Evolutionary conservation across 2,329 filamentous ascomycete species (phyloP), one percentile per base, ranked within the genome.

Genomic region (Xylaria sp.): DNA sequence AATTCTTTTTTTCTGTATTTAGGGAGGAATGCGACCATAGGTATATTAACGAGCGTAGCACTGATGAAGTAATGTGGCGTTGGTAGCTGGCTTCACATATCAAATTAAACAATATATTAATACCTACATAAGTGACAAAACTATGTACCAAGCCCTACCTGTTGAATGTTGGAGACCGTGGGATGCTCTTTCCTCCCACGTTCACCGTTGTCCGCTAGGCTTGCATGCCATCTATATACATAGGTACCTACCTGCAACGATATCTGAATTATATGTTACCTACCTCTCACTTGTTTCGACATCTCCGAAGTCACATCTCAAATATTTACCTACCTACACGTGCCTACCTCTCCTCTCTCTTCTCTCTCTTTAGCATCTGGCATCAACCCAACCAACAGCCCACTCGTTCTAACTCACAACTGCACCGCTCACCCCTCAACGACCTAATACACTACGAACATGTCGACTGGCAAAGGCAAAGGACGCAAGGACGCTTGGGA

Each of bases 11-110:
- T 25, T 34, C 10, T 46, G 59, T 60, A 13, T 44, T 28, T 12
- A 39, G 37, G 39, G 15, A 39, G n/a, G 31, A 59, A 25, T 44
- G 31, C 15, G 52, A 28, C 15, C 39, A 65, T 62, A 59, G 50
- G 44, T 54, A 52, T 57, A 31, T 9, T 51, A 31, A 57, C 28
- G 34, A 62, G 62, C 64, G 64, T 60, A 70, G 63, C 61, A 50
- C 65, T 55, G 37, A 67, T 63, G 62, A 69, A 65, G 46, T 56
- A 61, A 72, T 54, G 65, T 67, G 67, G 58, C 50, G 60, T 66
- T 65, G 57, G 63, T 50, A 60, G 52, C 18, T 63, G 31, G 48
- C 50, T 57, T 65, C 20, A 31, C 52, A 41, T 25, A 50, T 67
- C 46, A 23, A 68, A 63, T 60, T 44, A 13, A 68, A 28, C 28